A percentile compares a stretch with the other conserved stretches of the same genome.
Conservation (phyloP, 2,329 filamentous ascomycete species). For the Xylariaceae sp. region DNA sequence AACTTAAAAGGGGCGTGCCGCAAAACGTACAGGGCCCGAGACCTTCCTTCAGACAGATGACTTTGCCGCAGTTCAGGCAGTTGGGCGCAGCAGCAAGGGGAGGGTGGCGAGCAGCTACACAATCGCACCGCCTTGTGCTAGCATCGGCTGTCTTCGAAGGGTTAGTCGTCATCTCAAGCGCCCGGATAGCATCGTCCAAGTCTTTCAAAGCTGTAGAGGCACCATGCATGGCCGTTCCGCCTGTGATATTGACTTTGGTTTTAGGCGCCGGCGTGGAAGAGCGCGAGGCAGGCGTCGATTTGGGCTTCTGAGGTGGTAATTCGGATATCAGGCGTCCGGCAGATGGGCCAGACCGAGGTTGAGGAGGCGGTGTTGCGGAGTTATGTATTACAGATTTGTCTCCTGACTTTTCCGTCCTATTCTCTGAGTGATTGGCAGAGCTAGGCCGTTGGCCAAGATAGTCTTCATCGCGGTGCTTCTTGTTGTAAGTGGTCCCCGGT, state of each 20-base stretch:
- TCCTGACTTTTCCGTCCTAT: slow-evolving; percentile 33
- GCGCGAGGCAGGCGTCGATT: slow-evolving; percentile 46
- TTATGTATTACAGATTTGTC: slow-evolving; percentile 43
- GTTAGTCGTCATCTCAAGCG: slow-evolving; percentile 88
- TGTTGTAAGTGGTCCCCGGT: slow-evolving; percentile 65
- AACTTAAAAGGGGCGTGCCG: slow-evolving; percentile 63
- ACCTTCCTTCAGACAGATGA: slow-evolving; percentile 91
- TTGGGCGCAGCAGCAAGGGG: slow-evolving; percentile 89
- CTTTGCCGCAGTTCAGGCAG: slow-evolving; percentile 87
- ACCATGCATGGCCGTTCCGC: slow-evolving; percentile 77
- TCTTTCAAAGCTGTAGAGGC: slow-evolving; percentile 67
- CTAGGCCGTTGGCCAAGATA: slow-evolving; percentile 58
- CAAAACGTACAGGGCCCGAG: slow-evolving; percentile 93
- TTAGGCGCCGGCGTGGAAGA: slow-evolving; percentile 49
- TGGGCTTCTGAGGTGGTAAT: slow-evolving; percentile 55
- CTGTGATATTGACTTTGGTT: slow-evolving; percentile 67
- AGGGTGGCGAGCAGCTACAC: slow-evolving; percentile 81
- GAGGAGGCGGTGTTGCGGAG: slow-evolving; percentile 41
- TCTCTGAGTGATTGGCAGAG: slow-evolving; percentile 31
- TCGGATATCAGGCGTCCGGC: slow-evolving; percentile 83
- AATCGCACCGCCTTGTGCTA: slow-evolving; percentile 68
- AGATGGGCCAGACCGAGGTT: slow-evolving; percentile 54
- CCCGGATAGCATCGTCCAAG: slow-evolving; percentile 75
- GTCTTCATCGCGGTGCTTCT: slow-evolving; percentile 63
- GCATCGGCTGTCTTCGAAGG: slow-evolving; percentile 58